Percentiles rank a stretch among this genome's conserved stretches.
phyloP scores from a whole-genome alignment of 1,284 basidiomycete species.

The Sparassis latifolia region DNA sequence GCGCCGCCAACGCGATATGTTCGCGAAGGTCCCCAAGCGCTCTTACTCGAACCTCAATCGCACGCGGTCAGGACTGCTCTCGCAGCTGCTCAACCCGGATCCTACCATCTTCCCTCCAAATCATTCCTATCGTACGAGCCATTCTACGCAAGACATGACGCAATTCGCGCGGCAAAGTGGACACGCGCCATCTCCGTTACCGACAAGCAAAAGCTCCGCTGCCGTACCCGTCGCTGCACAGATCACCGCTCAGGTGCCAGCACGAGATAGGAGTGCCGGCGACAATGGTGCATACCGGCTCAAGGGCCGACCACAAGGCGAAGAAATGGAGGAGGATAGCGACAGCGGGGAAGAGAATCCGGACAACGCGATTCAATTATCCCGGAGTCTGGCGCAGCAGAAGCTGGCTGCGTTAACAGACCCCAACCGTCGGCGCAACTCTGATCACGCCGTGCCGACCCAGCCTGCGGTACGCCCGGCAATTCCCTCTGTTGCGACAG shows the following conservation, averaged over 20 bases:
- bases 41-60: conserved; percentile 56
- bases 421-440: conserved; percentile 24
- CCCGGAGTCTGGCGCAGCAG: conserved; percentile 57
- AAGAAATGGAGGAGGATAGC: conserved; percentile 60
- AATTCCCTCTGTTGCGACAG: conserved; percentile 25
- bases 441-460: conserved; percentile 21
- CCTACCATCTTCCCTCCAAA: conserved; percentile 49
- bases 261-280: conserved; percentile 26
- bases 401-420: conserved; percentile 49
- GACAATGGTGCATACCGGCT: conserved; percentile 18
- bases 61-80: conserved; percentile 52
- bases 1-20: conserved; percentile 67
- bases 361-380: conserved; percentile 45
- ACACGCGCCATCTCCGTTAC: conserved; percentile 25
- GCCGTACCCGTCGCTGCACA: conserved; percentile 60
- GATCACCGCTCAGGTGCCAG: conserved; percentile 35
- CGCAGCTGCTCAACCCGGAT: conserved; percentile 65
- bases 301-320: conserved; percentile 58
- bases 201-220: conserved; percentile 57
- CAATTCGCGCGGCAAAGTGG: conserved; percentile 17
- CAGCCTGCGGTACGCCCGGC: conserved; percentile 15
- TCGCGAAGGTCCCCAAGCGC: conserved; percentile 67
- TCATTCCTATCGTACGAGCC: conserved; percentile 52
- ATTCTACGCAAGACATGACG: conserved; percentile 42
- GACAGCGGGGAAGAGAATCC: conserved; percentile 48